Base-by-base conservation (phyloP, 176 grass and related monocot species). In the Bothriochloa decipiens region DNA sequence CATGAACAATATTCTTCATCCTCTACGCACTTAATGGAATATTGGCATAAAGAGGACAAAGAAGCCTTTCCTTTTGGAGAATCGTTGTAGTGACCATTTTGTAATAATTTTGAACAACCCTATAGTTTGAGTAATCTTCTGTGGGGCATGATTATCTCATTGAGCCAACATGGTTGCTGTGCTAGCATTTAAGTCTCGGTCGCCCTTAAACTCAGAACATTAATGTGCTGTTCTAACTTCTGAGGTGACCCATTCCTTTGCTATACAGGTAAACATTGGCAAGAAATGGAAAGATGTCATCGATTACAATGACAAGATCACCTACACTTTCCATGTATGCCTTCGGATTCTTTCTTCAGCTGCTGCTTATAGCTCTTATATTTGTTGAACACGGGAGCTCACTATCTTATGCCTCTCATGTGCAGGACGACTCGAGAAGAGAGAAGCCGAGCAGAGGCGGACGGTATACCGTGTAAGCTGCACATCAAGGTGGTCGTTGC, bases 201-300 rank as follows among this genome's bases (percentile, higher is more conserved):
- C 9, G 3, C 5, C 66, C 5, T 57, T 83, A 17, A 13, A 43
- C 32, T 32, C 22, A 1, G 4, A n/a, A 39, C 81, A 74, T 58
- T 79, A 13, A 22, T 9, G 36, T 35, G 20, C 4, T 72, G 13
- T 43, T 47, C 10, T 39, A 9, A 25, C 0, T 25, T 61, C 55
- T 23, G 37, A 39, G 70, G 35, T 65, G 2, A 6, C 17, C 15
- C 12, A 22, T 74, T 61, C 39, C 17, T 83, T 74, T 72, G 7
- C 75, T 71, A n/a, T 85, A 9, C 88, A 99, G 96, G 94, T 85
- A 15, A 95, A 92, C 79, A 94, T 99, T 91, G 96, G 96, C 27
- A 96, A 89, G 86, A 99, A 99, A 94, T 99, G 96, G 96, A 99
- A 99, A 86, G 96, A 99, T 69, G 78, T 99, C 20, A 68, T 99